Conservation (phyloP, 2,329 filamentous ascomycete genomes). For the Ceratocystis albifundus region DNA sequence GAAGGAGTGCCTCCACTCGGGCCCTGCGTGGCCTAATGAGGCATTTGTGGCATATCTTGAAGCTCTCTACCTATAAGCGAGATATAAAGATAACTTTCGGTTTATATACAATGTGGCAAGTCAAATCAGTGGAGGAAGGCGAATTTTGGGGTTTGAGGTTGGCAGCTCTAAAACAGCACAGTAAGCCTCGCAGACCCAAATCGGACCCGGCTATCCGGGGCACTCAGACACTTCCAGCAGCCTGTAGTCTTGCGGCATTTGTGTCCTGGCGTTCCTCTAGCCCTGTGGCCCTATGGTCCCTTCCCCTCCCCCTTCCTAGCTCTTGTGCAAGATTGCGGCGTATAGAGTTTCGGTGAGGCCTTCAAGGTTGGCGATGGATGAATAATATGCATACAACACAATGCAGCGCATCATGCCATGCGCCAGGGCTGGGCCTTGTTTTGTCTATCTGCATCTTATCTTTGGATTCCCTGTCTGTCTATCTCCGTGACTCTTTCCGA, state of each 20-base stretch:
- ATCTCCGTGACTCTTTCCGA: slow-evolving; percentile 14
- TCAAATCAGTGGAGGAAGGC: neutral
- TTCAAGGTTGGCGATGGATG: neutral
- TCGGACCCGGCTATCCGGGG: neutral
- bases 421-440: neutral
- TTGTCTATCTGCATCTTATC: neutral
- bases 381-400: neutral
- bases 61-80: neutral
- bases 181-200: neutral
- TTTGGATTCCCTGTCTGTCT: neutral
- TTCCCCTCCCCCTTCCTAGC: neutral
- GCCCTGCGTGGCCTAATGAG: neutral
- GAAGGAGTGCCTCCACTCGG: neutral
- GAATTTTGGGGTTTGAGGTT: neutral
- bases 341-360: neutral
- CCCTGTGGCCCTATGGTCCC: too few species aligned
- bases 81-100: slow-evolving; percentile 1
- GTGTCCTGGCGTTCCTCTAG: too few species aligned
- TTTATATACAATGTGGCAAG: neutral
- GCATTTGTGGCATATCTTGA: neutral
- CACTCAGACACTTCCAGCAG: neutral
- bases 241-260: neutral
- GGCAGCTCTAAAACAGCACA: neutral
- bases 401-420: slow-evolving; percentile 8
- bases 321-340: neutral